phyloP scores from a whole-genome alignment of 1,284 basidiomycete species.

The Laetiporus sulphureus region DNA sequence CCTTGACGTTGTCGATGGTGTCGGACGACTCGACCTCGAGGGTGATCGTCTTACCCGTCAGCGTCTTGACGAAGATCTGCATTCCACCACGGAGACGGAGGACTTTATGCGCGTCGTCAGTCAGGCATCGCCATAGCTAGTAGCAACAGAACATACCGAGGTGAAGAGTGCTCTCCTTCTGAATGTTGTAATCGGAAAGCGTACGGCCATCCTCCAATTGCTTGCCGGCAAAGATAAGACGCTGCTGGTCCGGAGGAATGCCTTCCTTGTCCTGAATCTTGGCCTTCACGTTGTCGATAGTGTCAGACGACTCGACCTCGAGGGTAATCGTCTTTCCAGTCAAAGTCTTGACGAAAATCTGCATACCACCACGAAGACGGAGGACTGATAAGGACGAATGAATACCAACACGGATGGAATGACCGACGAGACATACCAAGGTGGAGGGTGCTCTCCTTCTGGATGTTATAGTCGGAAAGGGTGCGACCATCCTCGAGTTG shows the following conservation, averaged over 20 bases:
- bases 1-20: slow-evolving; percentile 47
- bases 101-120: slow-evolving; percentile 11
- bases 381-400: slow-evolving; percentile 24
- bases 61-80: slow-evolving; percentile 67
- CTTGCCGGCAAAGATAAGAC: slow-evolving; percentile 69
- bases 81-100: slow-evolving; percentile 70
- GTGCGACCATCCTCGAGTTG: slow-evolving; percentile 33
- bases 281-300: slow-evolving; percentile 75
- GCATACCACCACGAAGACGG: slow-evolving; percentile 73
- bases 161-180: slow-evolving; percentile 75
- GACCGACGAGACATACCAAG: slow-evolving; percentile 30
- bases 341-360: slow-evolving; percentile 78
- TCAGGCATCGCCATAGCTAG: background rate
- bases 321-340: slow-evolving; percentile 88
- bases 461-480: slow-evolving; percentile 69
- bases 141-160: slow-evolving; percentile 32
- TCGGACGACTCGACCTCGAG: slow-evolving; percentile 46
- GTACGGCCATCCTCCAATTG: slow-evolving; percentile 70
- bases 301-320: slow-evolving; percentile 82
- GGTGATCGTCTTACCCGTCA: slow-evolving; percentile 48
- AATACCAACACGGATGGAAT: background rate
- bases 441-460: slow-evolving; percentile 76
- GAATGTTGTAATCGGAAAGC: slow-evolving; percentile 69
- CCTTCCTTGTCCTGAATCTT: slow-evolving; percentile 76
- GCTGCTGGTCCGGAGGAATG: slow-evolving; percentile 76